Evolutionary conservation across 192 early-diverging fungal species (phyloP).

Genomic region (Chytriomyces hyalinus): DNA sequence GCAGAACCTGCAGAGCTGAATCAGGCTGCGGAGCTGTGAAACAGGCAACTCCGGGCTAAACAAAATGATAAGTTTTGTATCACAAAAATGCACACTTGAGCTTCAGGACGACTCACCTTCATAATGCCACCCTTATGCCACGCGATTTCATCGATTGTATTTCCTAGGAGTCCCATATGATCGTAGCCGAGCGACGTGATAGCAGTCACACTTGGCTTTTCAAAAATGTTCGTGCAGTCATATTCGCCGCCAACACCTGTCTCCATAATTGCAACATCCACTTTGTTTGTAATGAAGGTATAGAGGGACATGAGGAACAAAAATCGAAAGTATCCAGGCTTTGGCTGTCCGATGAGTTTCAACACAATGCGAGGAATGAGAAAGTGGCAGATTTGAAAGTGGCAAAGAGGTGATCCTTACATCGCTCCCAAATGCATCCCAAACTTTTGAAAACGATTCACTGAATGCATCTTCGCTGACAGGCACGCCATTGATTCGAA

Average conservation of each 20-base stretch:
- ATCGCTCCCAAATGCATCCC: conserved; percentile 68
- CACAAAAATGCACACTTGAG: background rate
- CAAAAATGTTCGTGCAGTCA: conserved; percentile 85
- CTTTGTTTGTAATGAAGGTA: conserved; percentile 74
- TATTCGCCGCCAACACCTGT: conserved; percentile 84
- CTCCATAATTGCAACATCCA: conserved; percentile 82
- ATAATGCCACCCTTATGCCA: conserved; percentile 84
- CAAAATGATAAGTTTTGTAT: background rate
- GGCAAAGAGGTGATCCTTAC: background rate
- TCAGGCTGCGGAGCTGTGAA: conserved; percentile 73
- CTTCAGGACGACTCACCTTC: conserved; percentile 43
- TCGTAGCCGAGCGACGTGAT: conserved; percentile 82
- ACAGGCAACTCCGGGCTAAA: conserved; percentile 66
- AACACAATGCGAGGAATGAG: background rate
- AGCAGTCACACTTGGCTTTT: conserved; percentile 55
- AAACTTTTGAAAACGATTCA: conserved; percentile 87
- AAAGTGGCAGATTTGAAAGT: background rate
- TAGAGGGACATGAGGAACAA: conserved; percentile 91
- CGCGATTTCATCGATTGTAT: conserved; percentile 74
- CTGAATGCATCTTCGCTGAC: conserved; percentile 75
- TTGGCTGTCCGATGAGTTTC: conserved; percentile 12
- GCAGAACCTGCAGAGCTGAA: conserved; percentile 71
- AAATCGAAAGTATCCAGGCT: conserved; percentile 88
- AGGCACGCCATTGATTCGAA: conserved; percentile 87
- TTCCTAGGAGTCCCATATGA: conserved; percentile 74